Evolutionary conservation across 495 filamentous ascomycete genomes (phyloP).

Genomic region (Pyrenula aspistea): DNA sequence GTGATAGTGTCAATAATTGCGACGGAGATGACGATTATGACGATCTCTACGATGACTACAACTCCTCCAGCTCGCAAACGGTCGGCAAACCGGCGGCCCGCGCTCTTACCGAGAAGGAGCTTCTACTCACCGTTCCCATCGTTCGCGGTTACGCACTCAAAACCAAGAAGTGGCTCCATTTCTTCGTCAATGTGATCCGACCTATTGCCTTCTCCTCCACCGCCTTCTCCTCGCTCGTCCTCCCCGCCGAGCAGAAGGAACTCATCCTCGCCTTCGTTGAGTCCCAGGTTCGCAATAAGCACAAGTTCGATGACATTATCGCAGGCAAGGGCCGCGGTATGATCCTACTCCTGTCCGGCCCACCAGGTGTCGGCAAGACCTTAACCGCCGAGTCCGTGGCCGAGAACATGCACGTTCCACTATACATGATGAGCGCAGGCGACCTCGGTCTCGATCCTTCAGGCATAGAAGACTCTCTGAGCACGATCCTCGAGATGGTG

Average conservation of each 20-base stretch:
- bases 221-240: conserved; percentile 33
- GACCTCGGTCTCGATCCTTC: conserved; percentile 8
- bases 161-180: conserved; percentile 21
- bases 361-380: conserved; percentile 90
- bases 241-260: conserved; percentile 29
- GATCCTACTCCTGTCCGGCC: conserved; percentile 78
- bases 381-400: conserved; percentile 9
- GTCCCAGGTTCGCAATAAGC: conserved; percentile 26
- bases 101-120: conserved; percentile 10
- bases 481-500: conserved; percentile 12
- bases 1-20: background rate
- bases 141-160: conserved; percentile 17
- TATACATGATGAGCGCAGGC: conserved; percentile 10
- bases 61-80: conserved; percentile 10
- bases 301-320: conserved; percentile 39
- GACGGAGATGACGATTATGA: background rate
- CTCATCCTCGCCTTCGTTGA: conserved; percentile 39
- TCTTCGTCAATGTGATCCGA: conserved; percentile 24
- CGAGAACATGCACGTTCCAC: conserved; percentile 7
- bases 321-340: conserved; percentile 27
- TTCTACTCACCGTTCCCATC: background rate
- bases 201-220: conserved; percentile 25
- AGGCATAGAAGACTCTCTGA: conserved; percentile 9
- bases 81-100: conserved; percentile 1
- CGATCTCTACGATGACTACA: conserved; percentile 22